Base-by-base conservation (phyloP, 352 stramenopile genomes). In the Phytophthora sp. region DNA sequence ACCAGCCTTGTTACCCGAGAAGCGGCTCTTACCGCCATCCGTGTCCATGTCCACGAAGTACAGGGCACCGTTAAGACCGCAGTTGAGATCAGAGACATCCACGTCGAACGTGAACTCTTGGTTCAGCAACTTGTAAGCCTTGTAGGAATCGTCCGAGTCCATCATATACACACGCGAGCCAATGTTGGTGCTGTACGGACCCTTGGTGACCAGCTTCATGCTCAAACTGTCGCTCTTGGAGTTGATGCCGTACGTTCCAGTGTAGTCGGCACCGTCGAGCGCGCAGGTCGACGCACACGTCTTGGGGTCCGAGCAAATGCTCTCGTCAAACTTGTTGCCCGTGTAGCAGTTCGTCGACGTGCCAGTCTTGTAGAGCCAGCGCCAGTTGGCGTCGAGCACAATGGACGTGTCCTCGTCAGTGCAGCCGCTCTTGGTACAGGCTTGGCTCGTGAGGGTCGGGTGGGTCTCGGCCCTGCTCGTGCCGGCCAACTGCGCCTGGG, bases 1-100 rank as follows among this genome's bases (percentile, higher is more conserved):
- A 21, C 66, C 66, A 33, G 66, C 66, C 2, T 51, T 63, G 51
- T 74, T 71, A 6, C 20, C 33, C 0, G 62, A 21, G 36, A 54
- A 74, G 4, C 49, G 55, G 1, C 18, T 52, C 41, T 68, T 77
- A 49, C 81, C 77, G 11, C 81, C 79, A 45, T 90, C 81, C 4
- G 49, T 44, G 23, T 87, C 75, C 79, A 89, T 90, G 47, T 86
- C 66, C 23, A 89, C 73, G 35, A 90, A 90, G 70, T 90, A 89
- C 9, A 90, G 51, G 12, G 82, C 82, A 15, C 82, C 76, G 54
- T 90, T 90, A 9, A 80, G 46, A 13, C 82, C 79, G 20, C 82
- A 90, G 8, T 69, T 63, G 11, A 88, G 57, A 8, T 63, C 46
- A 3, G 75, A 88, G 7, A 85, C 76, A 38, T 90, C 82, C 27